Conservation (phyloP, 2,329 filamentous ascomycete species). For the Xylariaceae sp. region DNA sequence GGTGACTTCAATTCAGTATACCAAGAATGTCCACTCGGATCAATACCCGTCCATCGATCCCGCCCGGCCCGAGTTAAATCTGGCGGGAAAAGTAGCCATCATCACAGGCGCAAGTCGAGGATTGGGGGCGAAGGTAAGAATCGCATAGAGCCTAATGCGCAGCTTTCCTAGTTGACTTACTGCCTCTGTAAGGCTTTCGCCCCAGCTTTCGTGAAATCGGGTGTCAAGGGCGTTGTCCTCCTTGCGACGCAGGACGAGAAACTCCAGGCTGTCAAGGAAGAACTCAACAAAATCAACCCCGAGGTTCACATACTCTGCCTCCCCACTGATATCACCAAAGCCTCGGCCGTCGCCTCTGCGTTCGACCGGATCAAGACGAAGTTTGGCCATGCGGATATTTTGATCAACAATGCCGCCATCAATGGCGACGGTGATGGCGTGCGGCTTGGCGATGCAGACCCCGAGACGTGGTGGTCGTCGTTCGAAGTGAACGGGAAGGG, state of each 20-base stretch:
- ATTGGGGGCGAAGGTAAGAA: constrained; percentile 26
- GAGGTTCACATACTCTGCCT: neutral
- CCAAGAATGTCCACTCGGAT: constrained; percentile 30
- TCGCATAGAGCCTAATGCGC: too few relatives aligned
- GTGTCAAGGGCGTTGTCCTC: constrained; percentile 16
- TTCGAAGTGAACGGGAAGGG: constrained; percentile 10
- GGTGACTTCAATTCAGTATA: constrained; percentile 24
- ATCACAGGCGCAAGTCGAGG: constrained; percentile 39
- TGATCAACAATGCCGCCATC: constrained; percentile 13
- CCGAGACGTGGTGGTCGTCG: neutral
- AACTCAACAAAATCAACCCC: constrained; percentile 25
- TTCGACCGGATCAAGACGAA: constrained; percentile 9
- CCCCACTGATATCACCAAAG: constrained; percentile 8
- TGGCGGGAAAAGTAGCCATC: constrained; percentile 32
- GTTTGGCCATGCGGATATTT: constrained; percentile 14
- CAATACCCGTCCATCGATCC: constrained; percentile 36
- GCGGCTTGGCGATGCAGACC: constrained; percentile 8
- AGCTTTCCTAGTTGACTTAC: too few relatives aligned
- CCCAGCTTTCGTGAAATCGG: constrained; percentile 15
- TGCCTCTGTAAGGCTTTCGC: constrained; percentile 16
- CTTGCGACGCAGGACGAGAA: constrained; percentile 32
- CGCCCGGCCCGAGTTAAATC: constrained; percentile 17
- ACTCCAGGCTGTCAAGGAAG: constrained; percentile 28
- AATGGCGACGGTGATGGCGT: constrained; percentile 7
- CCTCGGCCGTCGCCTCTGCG: constrained; percentile 8